A percentile compares a stretch with the other conserved stretches of the same genome.
Evolutionary conservation across 2,329 filamentous ascomycete species (phyloP).

Genomic region (Trichoderma simmonsii): DNA sequence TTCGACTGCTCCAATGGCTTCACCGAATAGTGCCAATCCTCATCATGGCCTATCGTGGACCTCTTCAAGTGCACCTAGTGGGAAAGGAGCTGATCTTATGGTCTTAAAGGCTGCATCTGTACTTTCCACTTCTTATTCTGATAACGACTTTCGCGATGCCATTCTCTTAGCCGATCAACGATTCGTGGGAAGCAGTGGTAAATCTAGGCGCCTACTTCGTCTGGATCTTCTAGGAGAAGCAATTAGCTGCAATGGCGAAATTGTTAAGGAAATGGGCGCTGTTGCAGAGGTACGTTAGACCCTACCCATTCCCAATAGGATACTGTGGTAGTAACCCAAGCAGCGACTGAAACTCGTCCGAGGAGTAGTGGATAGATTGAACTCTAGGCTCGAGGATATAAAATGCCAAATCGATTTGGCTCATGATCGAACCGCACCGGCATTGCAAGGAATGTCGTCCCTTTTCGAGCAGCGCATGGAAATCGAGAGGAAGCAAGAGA

Average conservation of each 20-base stretch:
- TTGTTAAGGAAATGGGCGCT: slow-evolving; percentile 81
- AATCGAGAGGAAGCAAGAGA: slow-evolving; percentile 73
- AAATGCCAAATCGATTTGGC: slow-evolving; percentile 72
- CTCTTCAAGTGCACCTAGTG: background rate
- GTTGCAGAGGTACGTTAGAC: slow-evolving; percentile 72
- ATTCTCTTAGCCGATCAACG: slow-evolving; percentile 73
- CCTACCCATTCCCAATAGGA: background rate
- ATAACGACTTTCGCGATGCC: slow-evolving; percentile 85
- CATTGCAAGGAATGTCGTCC: slow-evolving; percentile 72
- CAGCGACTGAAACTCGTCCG: slow-evolving; percentile 88
- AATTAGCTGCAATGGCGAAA: slow-evolving; percentile 85
- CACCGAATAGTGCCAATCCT: background rate
- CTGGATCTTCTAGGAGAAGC: slow-evolving; percentile 87
- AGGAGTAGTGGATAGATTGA: slow-evolving; percentile 71
- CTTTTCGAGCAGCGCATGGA: slow-evolving; percentile 71
- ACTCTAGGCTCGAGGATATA: slow-evolving; percentile 77
- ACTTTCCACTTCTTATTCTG: slow-evolving; percentile 87
- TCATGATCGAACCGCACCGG: slow-evolving; percentile 67
- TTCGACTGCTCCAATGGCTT: background rate
- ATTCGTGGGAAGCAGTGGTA: slow-evolving; percentile 68
- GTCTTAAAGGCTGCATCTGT: slow-evolving; percentile 80
- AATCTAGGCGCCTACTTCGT: slow-evolving; percentile 74
- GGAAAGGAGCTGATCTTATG: slow-evolving; percentile 57
- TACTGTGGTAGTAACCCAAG: background rate
- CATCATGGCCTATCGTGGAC: background rate